Conservation (phyloP, 169 alveolate species). For the Besnoitia besnoiti region DNA sequence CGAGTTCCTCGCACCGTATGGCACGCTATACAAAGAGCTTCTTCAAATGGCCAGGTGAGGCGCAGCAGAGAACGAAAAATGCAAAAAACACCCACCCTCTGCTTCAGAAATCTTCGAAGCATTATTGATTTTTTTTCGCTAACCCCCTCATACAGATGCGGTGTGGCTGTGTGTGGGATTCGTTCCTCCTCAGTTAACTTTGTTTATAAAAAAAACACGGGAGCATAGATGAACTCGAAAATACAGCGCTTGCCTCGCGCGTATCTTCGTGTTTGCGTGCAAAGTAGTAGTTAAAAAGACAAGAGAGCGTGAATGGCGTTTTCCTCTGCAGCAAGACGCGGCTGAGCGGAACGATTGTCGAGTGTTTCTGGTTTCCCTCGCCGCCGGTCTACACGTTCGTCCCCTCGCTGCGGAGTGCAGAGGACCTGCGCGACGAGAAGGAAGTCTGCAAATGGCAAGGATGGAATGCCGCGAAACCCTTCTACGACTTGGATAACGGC, state of each 20-base stretch:
- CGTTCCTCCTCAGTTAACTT: too few relatives aligned
- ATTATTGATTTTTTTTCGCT: too few relatives aligned
- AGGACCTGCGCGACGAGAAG: neutral
- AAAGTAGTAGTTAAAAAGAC: neutral
- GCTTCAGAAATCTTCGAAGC: too few relatives aligned
- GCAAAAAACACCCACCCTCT: too few relatives aligned
- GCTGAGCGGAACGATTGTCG: constrained; percentile 74
- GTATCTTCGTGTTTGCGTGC: too few relatives aligned
- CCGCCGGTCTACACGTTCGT: constrained; percentile 77
- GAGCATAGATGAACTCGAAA: too few relatives aligned
- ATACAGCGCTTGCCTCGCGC: too few relatives aligned
- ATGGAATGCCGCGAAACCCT: constrained; percentile 35
- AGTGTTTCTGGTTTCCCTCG: constrained; percentile 78
- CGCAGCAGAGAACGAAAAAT: too few relatives aligned
- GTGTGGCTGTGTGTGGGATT: too few relatives aligned
- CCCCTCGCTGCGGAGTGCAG: constrained; percentile 64
- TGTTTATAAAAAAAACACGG: too few relatives aligned
- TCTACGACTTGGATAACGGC: constrained; percentile 80
- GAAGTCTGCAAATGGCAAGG: neutral
- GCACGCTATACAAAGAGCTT: constrained; percentile 82
- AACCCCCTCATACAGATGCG: too few relatives aligned
- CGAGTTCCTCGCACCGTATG: constrained; percentile 85
- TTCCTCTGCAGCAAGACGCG: neutral
- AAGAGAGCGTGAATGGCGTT: neutral
- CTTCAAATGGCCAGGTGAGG: constrained; percentile 76